Percentiles rank a stretch among this genome's conserved stretches.
These are phyloP conservation scores for Dothideomycetes sp. DNA, from an alignment of 2,329 filamentous ascomycete species.

Conservation along the genomic window DNA sequence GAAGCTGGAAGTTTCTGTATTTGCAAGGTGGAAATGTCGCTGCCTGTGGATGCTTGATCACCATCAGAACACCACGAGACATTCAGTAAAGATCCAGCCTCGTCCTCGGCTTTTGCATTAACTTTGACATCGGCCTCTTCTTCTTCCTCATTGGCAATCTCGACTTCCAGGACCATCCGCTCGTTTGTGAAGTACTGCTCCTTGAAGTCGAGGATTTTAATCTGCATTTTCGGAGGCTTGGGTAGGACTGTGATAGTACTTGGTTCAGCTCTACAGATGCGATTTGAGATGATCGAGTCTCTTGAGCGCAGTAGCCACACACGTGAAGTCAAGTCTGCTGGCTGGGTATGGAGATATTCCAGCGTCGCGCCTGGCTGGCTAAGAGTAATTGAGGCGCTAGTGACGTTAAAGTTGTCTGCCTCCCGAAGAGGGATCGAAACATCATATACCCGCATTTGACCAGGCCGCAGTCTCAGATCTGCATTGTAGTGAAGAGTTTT, in stretches of 20 bases:
- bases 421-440: conserved; percentile 67
- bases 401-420: conserved; percentile 62
- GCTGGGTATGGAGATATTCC: conserved; percentile 46
- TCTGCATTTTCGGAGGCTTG: conserved; percentile 82
- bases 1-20: neutral
- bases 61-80: conserved; percentile 20
- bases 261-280: conserved; percentile 35
- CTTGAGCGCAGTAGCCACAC: conserved; percentile 17
- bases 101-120: conserved; percentile 9
- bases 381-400: conserved; percentile 53
- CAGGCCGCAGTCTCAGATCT: conserved; percentile 56
- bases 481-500: conserved; percentile 42
- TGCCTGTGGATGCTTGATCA: conserved; percentile 8
- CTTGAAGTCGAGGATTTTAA: conserved; percentile 51
- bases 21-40: conserved; percentile 2
- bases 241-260: conserved; percentile 63
- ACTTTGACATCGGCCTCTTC: conserved; percentile 52
- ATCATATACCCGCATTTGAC: conserved; percentile 58
- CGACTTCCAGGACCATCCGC: conserved; percentile 54
- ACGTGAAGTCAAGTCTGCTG: conserved; percentile 1
- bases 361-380: conserved; percentile 56
- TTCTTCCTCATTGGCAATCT: conserved; percentile 73
- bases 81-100: conserved; percentile 4
- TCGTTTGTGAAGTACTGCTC: conserved; percentile 83
- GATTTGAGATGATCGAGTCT: conserved; percentile 24